Base-by-base conservation (phyloP, 257 asterid species). In the Capsicum pubescens region DNA sequence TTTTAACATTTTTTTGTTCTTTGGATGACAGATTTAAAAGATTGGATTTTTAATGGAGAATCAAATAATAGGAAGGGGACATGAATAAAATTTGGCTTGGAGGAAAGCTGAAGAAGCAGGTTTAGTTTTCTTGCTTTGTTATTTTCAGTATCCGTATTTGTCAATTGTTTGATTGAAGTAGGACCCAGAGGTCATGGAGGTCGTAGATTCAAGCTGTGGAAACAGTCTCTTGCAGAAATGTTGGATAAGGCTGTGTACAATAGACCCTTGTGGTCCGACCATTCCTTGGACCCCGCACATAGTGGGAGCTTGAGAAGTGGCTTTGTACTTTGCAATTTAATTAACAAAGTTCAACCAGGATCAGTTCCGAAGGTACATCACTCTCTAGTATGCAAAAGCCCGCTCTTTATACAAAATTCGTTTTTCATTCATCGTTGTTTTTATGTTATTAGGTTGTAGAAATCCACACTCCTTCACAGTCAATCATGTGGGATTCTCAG, bases 71-170 rank as follows among this genome's bases (percentile, higher is more conserved):
- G 89, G 90, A 78, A 93, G 84, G 71, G 80, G 89, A 85, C 91
- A 93, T 79, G 93, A 88, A 81, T 79, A 90, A 87, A 90, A 91
- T 86, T 88, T 93, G 91, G 98, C 93, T 81, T 94, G 98, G 83
- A 92, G 98, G 90, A 94, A 91, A 84, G 99, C 97, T 82, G 99
- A 95, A 88, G 98, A 93, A 92, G 96, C 98, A 89, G 98, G 98
- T 19, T 68, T 78, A 68, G 59, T 83, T 52, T 74, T 9, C 44
- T 54, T 66, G 21, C 32, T 19, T 67, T 3, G 77, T 57, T 67
- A 68, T 82, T 57, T 66, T 77, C 60, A 80, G 61, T 68, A 32
- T 48, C 7, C 39, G 60, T 48, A 6, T 78, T n/a, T 26, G 81
- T 55, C 26, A 0, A 54, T 12, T 54, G 50, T 54, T 26, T 77